phyloP scores from a whole-genome alignment of 2,329 filamentous ascomycete genomes.

The Paecilomyces niveus region DNA sequence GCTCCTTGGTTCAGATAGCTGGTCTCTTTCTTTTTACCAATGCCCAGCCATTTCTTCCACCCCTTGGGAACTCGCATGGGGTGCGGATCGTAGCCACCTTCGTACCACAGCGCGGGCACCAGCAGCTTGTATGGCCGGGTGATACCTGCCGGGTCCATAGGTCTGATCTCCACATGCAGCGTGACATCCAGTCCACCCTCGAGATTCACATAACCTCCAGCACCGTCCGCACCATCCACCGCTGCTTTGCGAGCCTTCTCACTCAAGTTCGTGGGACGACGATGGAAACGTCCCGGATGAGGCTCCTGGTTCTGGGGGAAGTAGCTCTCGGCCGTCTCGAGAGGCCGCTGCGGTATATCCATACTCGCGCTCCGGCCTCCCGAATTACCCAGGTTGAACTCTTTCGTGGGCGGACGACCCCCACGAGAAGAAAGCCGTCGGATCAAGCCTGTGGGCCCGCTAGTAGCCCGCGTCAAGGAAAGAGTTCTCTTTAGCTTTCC shows the following conservation, averaged over 20 bases:
- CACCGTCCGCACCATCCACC: conserved; percentile 47
- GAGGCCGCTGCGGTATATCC: conserved; percentile 25
- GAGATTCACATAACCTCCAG: conserved; percentile 60
- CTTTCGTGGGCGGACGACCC: neutral
- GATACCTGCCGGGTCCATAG: conserved; percentile 77
- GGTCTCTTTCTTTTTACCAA: conserved; percentile 18
- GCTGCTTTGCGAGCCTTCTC: conserved; percentile 51
- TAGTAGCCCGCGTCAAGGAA: conserved; percentile 48
- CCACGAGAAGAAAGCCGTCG: neutral
- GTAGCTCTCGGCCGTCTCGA: conserved; percentile 25
- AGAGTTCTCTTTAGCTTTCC: conserved; percentile 49
- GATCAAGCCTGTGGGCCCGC: neutral
- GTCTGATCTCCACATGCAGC: conserved; percentile 81
- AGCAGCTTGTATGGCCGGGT: conserved; percentile 82
- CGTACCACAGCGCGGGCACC: conserved; percentile 64
- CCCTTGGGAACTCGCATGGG: conserved; percentile 28
- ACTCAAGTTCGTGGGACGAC: conserved; percentile 63
- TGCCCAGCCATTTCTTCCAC: conserved; percentile 32
- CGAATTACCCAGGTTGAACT: neutral
- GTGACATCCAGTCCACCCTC: conserved; percentile 79
- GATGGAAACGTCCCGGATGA: conserved; percentile 49
- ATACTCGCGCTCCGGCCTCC: neutral
- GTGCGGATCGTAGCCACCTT: conserved; percentile 33
- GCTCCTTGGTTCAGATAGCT: neutral
- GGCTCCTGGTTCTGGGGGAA: conserved; percentile 20